Percentiles rank a stretch among this genome's conserved stretches.
Evolutionary conservation across 1,284 basidiomycete genomes (phyloP).

Genomic region (Moniliophthora roreri): DNA sequence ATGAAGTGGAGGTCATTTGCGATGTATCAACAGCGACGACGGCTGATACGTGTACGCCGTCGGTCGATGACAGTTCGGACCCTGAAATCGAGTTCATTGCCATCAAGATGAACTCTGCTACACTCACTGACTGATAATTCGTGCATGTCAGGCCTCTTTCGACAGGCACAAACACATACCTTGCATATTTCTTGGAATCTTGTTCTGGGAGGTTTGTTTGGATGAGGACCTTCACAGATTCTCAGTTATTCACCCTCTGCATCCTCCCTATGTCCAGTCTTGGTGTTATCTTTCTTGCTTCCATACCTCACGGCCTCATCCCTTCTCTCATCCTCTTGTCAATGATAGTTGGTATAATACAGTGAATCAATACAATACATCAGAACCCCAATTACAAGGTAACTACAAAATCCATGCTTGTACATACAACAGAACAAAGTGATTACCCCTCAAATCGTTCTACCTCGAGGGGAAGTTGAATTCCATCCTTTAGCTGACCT

Average conservation of each 20-base stretch:
- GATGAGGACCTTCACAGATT: too few species aligned
- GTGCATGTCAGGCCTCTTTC: neutral
- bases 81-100: constrained; percentile 28
- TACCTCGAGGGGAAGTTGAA: constrained; percentile 40
- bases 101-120: constrained; percentile 23
- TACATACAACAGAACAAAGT: constrained; percentile 3
- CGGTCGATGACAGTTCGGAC: constrained; percentile 25
- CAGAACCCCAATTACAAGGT: neutral
- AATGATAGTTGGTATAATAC: too few species aligned
- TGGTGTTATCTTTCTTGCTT: too few species aligned
- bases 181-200: neutral
- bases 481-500: constrained; percentile 34
- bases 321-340: neutral
- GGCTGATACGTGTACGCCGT: constrained; percentile 13
- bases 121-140: constrained; percentile 4
- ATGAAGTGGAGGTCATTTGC: constrained; percentile 1
- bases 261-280: too few species aligned
- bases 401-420: constrained; percentile 3
- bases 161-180: neutral
- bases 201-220: too few species aligned
- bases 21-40: constrained; percentile 17
- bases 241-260: too few species aligned
- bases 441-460: constrained; percentile 22
- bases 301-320: neutral
- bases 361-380: neutral